Conservation (phyloP, 1,284 basidiomycete species). For the Malassezia furfur region DNA sequence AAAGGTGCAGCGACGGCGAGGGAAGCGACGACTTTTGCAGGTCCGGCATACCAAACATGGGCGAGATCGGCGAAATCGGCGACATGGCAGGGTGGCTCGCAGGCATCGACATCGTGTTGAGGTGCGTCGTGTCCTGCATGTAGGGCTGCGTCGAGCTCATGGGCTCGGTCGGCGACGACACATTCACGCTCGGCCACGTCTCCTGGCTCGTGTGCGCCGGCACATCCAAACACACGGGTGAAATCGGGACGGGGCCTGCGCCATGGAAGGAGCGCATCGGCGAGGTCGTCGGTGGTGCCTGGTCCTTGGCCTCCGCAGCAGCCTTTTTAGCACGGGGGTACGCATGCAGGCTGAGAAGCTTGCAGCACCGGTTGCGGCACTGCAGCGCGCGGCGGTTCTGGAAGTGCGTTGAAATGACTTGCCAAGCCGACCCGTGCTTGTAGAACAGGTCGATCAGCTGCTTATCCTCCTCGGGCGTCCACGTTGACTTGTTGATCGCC, state of each 20-base stretch:
- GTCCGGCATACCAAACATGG: not conserved
- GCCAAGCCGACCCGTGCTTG: constrained; percentile 17
- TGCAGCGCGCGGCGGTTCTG: constrained; percentile 17
- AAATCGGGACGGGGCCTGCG: not conserved
- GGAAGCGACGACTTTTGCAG: not conserved
- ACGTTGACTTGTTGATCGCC: constrained; percentile 13
- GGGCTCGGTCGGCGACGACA: not conserved
- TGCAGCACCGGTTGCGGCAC: constrained; percentile 20
- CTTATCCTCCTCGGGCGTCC: constrained; percentile 13
- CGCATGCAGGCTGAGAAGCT: constrained; percentile 13
- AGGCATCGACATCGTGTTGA: not conserved
- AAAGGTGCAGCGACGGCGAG: not conserved
- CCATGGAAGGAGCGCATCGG: not conserved
- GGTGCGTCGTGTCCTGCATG: not conserved
- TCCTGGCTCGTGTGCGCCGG: not conserved
- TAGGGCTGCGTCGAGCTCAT: not conserved
- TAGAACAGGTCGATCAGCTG: constrained; percentile 9
- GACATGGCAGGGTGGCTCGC: not conserved
- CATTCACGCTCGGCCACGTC: not conserved
- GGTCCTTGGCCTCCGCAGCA: not conserved
- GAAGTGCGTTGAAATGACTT: constrained; percentile 15
- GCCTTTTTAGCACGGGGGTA: constrained; percentile 5
- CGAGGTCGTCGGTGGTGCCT: too few species aligned
- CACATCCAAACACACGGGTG: not conserved
- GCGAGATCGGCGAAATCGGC: not conserved